Conservation (phyloP, 2,329 filamentous ascomycete species). For the Fusarium camptoceras region DNA sequence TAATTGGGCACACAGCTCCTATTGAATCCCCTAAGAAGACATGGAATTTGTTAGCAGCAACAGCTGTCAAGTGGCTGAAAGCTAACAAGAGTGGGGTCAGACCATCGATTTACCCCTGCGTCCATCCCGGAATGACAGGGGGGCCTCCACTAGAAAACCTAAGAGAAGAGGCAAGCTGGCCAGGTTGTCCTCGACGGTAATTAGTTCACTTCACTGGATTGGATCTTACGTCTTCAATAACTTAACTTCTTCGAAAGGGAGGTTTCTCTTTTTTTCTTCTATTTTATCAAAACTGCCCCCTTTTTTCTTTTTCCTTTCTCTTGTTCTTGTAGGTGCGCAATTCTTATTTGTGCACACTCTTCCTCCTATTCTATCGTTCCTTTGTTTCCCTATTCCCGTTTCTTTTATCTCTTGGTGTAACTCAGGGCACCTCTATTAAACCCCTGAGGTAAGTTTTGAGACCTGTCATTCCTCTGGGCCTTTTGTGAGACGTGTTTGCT, state of each 20-base stretch:
- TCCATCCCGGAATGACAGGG: conserved; percentile 35
- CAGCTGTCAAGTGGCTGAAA: conserved; percentile 39
- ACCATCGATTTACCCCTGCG: conserved; percentile 38
- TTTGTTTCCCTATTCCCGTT: conserved; percentile 37
- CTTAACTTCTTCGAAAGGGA: conserved; percentile 40
- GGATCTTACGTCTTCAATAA: conserved; percentile 33
- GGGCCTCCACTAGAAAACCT: conserved; percentile 9
- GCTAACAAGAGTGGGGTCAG: conserved; percentile 36
- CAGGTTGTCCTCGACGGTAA: conserved; percentile 46
- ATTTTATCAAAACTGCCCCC: conserved; percentile 18
- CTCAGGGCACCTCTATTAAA: conserved; percentile 22
- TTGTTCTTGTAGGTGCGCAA: conserved; percentile 34
- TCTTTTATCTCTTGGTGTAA: conserved; percentile 19
- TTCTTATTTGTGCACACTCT: conserved; percentile 30
- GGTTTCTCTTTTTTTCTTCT: conserved; percentile 32
- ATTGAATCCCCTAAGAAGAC: background rate
- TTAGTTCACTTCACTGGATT: conserved; percentile 6
- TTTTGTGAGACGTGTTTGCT: conserved; percentile 27
- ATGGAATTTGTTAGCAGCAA: conserved; percentile 31
- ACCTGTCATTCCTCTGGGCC: conserved; percentile 27
- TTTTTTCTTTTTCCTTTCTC: conserved; percentile 26
- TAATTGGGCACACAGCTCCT: conserved; percentile 19
- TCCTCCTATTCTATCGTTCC: conserved; percentile 39
- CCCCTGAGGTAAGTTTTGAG: conserved; percentile 45
- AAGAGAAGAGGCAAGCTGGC: conserved; percentile 36